A percentile compares a stretch with the other conserved stretches of the same genome.
Evolutionary conservation across 805 yeast genomes (phyloP).

Genomic region (Kazachstania psychrophila): DNA sequence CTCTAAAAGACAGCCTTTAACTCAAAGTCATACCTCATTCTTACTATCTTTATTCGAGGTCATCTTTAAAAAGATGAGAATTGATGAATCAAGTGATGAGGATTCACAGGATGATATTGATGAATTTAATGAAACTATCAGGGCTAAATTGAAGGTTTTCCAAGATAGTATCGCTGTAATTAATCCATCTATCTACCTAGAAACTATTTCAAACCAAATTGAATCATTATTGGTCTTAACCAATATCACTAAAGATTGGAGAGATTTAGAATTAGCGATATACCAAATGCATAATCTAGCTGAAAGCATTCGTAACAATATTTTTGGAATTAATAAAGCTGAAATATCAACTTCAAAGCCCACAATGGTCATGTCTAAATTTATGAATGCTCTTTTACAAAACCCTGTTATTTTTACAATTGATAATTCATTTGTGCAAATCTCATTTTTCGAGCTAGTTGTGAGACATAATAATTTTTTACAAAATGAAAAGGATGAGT

Average conservation of each 20-base stretch:
- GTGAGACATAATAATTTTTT: conserved; percentile 64
- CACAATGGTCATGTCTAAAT: conserved; percentile 35
- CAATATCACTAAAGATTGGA: conserved; percentile 47
- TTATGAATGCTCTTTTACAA: conserved; percentile 22
- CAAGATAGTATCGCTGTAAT: conserved; percentile 73
- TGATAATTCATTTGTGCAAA: conserved; percentile 74
- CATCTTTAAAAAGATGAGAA: conserved; percentile 68
- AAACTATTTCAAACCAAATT: conserved; percentile 49
- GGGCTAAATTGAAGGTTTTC: conserved; percentile 62
- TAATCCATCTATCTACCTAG: conserved; percentile 51
- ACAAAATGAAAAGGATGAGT: conserved; percentile 33
- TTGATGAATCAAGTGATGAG: conserved; percentile 66
- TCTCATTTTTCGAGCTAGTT: conserved; percentile 74
- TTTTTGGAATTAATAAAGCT: conserved; percentile 59
- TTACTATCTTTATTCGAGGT: conserved; percentile 57
- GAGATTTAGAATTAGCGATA: conserved; percentile 75
- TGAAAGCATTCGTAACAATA: conserved; percentile 69
- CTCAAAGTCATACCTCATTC: conserved; percentile 39
- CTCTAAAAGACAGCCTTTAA: conserved; percentile 28
- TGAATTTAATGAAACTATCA: conserved; percentile 64
- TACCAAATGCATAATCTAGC: conserved; percentile 71
- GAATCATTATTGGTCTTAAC: conserved; percentile 31
- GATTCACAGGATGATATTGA: conserved; percentile 66
- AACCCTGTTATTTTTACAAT: conserved; percentile 35
- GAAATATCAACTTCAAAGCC: conserved; percentile 62